These are phyloP conservation scores for Talaromyces atroroseus DNA, from an alignment of 2,329 filamentous ascomycete genomes.

Conservation along the genomic window DNA sequence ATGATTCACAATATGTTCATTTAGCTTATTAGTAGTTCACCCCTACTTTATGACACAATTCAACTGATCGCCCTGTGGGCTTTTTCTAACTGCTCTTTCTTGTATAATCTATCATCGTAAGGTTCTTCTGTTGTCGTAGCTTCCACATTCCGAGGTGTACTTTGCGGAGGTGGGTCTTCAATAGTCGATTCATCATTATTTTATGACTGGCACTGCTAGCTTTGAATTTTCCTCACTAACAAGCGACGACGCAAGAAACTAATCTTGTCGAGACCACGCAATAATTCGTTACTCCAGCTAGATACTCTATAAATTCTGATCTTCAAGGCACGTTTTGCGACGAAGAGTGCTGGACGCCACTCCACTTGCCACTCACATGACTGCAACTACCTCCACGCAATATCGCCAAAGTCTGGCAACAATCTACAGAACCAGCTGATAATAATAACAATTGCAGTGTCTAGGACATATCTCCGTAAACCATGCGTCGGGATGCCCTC, in stretches of 20 bases:
- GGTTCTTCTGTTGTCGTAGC: background rate
- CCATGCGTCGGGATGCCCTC: constrained; percentile 48
- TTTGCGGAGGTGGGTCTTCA: background rate
- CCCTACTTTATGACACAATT: constrained; percentile 18
- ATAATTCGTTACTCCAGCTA: background rate
- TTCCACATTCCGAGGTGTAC: background rate
- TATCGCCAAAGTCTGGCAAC: background rate
- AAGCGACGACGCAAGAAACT: background rate
- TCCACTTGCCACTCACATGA: constrained; percentile 13
- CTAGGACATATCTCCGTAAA: constrained; percentile 6
- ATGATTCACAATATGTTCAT: constrained; percentile 6
- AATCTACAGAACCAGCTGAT: background rate
- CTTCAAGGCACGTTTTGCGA: background rate
- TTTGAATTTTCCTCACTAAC: too few species aligned
- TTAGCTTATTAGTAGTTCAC: constrained; percentile 1
- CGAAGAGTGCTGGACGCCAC: background rate
- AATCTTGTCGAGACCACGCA: background rate
- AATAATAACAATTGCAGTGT: background rate
- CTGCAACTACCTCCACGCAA: background rate
- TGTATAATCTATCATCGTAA: background rate
- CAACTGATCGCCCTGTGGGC: constrained; percentile 22
- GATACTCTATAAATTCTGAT: background rate
- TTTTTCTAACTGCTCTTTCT: constrained; percentile 11
- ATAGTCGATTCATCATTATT: background rate
- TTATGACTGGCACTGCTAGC: too few species aligned